Base-by-base conservation (phyloP, 306 rosid genomes). In the Vigna unguiculata region DNA sequence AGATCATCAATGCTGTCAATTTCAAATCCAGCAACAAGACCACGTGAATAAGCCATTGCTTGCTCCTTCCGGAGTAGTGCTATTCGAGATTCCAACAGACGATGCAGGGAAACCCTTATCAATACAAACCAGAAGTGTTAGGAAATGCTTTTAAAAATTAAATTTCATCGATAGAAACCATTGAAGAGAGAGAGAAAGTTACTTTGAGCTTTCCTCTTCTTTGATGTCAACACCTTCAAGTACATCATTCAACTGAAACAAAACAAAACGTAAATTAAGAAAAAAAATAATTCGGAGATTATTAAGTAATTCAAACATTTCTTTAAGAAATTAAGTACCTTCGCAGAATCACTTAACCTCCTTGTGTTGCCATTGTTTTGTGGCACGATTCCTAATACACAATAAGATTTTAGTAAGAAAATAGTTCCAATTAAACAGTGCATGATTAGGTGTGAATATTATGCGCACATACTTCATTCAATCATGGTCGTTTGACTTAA, bases 31-130 rank as follows among this genome's bases (percentile, higher is more conserved):
- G 88, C 86, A 69, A 87, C 90, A 69, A 87, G 86, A 64, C 88
- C 88, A 17, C 94, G 88, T 15, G 91, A 84, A 86, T 86, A 90
- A 25, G 91, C 94, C 94, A 90, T 90, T 15, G 90, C 94, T 76
- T 90, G 94, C 79, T 87, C 91, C 81, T 86, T 87, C 78, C 78
- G 75, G 8, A 90, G 89, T 46, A 86, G 74, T 9, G 84, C 90
- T 34, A 80, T 78, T 40, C 90, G 86, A 48, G 90, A 82, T 54
- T 83, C 90, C 59, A 87, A 63, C 51, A 90, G 46, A 16, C 87
- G 87, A 54, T 86, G 94, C 78, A 90, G 85, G 30, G 81, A 79
- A 71, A 82, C 70, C 87, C 91, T 90, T 16, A 53, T 4, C 45
- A 78, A 70, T 11, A 77, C 14, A 25, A 72, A 63, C n/a, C 41